Base-by-base conservation (phyloP, 2,329 filamentous ascomycete species). In the Keithomyces neogunnii region DNA sequence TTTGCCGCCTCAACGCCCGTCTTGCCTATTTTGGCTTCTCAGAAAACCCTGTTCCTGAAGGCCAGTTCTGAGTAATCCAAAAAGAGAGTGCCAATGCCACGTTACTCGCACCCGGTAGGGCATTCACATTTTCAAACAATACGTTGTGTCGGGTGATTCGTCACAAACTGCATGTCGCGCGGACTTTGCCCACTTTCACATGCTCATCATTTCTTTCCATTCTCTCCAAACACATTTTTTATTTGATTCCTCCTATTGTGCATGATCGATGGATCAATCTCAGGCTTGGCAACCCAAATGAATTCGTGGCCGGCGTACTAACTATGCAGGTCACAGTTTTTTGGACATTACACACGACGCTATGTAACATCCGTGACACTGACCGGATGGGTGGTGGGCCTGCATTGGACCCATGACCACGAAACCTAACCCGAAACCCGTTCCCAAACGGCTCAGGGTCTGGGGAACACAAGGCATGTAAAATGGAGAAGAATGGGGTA, bases 361-460 rank as follows among this genome's bases (percentile, higher is more conserved):
- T 19, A 11, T 44, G 5, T 13, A 26, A 49, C 33, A 19, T 38
- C 33, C 5, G 26, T 43, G 32, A 49, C 40, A 29, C 31, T 13
- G 31, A 44, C 29, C 33, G 29, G 19, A 33, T 46, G 3, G 31
- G 19, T 19, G 33, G 36, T 49, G 47, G 36, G 47, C 47, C 47
- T 42, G 11, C 28, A 5, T 33, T 19, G 26, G 43, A 35, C 47
- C 33, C 47, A 49, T 49, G 47, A 48, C 35, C 44, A 33, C 26
- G 28, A 46, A 31, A 46, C 44, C 44, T 48, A 43, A 43, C 36
- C 33, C 36, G n/a, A 48, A 48, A 48, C 38, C 38, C 47, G 32
- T 48, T 48, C 47, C 30, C 38, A 48, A 48, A 31, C 31, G 8
- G n/a, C 36, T 19, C 30, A 42, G 47, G 7, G 38, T 19, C 7